Conservation (phyloP, 768 basidiomycete species). For the Suillus lakei region DNA sequence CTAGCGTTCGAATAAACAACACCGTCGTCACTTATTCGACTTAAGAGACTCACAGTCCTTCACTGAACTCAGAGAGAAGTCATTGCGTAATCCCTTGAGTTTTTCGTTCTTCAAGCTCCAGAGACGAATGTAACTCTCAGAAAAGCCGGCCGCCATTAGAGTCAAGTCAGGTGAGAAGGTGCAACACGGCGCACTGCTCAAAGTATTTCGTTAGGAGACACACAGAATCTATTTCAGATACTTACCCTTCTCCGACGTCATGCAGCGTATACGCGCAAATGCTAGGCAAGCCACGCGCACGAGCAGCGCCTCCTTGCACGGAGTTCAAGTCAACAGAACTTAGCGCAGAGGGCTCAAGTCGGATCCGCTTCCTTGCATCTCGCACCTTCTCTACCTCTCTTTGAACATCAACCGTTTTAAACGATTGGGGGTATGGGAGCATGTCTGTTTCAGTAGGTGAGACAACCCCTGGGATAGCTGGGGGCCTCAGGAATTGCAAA, state of each 20-base stretch:
- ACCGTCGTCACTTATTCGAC: neutral
- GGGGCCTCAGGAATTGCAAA: slow-evolving; percentile 55
- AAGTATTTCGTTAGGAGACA: slow-evolving; percentile 12
- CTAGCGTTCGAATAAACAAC: slow-evolving; percentile 40
- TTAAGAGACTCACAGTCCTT: slow-evolving; percentile 65
- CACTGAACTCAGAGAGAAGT: slow-evolving; percentile 68
- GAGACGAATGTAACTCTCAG: slow-evolving; percentile 92
- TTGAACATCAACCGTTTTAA: slow-evolving; percentile 86
- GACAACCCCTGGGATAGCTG: slow-evolving; percentile 55
- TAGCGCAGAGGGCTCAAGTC: slow-evolving; percentile 77
- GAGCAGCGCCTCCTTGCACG: slow-evolving; percentile 55
- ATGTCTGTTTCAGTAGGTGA: slow-evolving; percentile 75
- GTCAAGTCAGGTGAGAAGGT: slow-evolving; percentile 92
- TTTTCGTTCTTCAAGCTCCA: slow-evolving; percentile 97
- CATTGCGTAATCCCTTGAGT: slow-evolving; percentile 75
- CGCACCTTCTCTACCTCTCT: slow-evolving; percentile 89
- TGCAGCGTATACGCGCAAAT: slow-evolving; percentile 96
- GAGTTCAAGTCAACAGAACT: slow-evolving; percentile 60
- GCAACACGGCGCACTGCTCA: slow-evolving; percentile 75
- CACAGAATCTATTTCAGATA: slow-evolving; percentile 12
- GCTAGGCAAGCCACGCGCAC: slow-evolving; percentile 80
- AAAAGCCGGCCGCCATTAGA: slow-evolving; percentile 92
- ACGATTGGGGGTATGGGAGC: slow-evolving; percentile 79
- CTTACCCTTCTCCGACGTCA: slow-evolving; percentile 94
- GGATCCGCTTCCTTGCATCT: slow-evolving; percentile 91